Conservation (phyloP, 768 basidiomycete species). For the Daedaleopsis sinensis region DNA sequence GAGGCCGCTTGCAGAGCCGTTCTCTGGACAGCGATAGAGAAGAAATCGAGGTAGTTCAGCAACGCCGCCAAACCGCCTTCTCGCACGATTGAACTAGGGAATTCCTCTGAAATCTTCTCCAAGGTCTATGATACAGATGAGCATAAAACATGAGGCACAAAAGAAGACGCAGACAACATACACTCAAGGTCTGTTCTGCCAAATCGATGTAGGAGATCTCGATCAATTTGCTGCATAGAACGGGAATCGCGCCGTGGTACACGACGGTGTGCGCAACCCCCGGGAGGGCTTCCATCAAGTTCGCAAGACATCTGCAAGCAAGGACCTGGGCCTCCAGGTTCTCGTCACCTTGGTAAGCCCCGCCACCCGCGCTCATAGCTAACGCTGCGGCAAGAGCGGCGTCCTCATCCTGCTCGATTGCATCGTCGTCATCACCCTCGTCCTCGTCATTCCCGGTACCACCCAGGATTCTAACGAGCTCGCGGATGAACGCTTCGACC, state of each 20-base stretch:
- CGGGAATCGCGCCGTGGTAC: slow-evolving; percentile 97
- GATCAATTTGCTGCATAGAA: slow-evolving; percentile 94
- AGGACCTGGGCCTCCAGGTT: slow-evolving; percentile 93
- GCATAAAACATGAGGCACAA: slow-evolving; percentile 16
- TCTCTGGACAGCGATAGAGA: slow-evolving; percentile 95
- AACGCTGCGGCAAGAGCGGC: slow-evolving; percentile 87
- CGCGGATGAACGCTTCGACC: slow-evolving; percentile 88
- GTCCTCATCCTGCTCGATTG: slow-evolving; percentile 74
- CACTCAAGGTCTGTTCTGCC: slow-evolving; percentile 96
- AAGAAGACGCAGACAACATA: slow-evolving; percentile 48
- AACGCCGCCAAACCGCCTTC: slow-evolving; percentile 94
- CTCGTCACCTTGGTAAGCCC: slow-evolving; percentile 74
- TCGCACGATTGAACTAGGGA: slow-evolving; percentile 92
- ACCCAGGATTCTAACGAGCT: slow-evolving; percentile 89
- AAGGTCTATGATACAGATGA: slow-evolving; percentile 64
- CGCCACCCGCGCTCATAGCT: slow-evolving; percentile 74
- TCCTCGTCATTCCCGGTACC: slow-evolving; percentile 77
- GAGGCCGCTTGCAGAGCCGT: slow-evolving; percentile 96
- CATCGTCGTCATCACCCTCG: slow-evolving; percentile 70
- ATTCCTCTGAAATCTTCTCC: slow-evolving; percentile 98
- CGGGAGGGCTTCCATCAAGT: slow-evolving; percentile 98
- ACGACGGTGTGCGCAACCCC: slow-evolving; percentile 97
- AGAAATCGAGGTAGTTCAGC: slow-evolving; percentile 96
- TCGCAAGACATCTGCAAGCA: slow-evolving; percentile 95
- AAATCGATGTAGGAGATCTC: slow-evolving; percentile 98